Conservation (phyloP, 306 rosid species). For the Cicer yamashitae region DNA sequence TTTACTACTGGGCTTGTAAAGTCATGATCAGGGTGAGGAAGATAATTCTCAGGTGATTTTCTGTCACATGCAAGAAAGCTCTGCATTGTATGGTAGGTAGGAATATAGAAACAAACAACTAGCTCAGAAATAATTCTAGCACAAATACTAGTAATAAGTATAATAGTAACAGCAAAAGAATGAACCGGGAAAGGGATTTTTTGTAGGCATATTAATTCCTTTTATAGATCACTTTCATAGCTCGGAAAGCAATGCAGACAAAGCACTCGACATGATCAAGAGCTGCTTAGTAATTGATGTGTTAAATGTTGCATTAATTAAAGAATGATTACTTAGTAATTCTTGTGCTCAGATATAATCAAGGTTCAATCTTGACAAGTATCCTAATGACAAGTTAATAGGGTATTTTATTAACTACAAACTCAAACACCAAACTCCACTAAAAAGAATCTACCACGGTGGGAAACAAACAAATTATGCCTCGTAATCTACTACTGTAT, state of each 20-base stretch:
- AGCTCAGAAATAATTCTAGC: not conserved
- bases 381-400: not conserved
- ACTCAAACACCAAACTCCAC: not conserved
- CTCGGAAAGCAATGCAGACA: not conserved
- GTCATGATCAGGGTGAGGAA: slow-evolving; percentile 13
- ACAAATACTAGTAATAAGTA: not conserved
- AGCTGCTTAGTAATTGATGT: slow-evolving; percentile 20
- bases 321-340: not conserved
- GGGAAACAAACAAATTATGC: not conserved
- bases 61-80: slow-evolving; percentile 9
- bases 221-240: not conserved
- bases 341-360: slow-evolving; percentile 4
- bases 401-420: not conserved
- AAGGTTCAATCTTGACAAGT: slow-evolving; percentile 14
- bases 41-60: slow-evolving; percentile 27
- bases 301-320: not conserved
- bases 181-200: slow-evolving; percentile 26
- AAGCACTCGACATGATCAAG: slow-evolving; percentile 25
- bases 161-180: not conserved
- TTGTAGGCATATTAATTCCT: not conserved
- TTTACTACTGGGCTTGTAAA: slow-evolving; percentile 36
- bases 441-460: not conserved
- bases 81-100: not conserved
- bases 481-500: not conserved
- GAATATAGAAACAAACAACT: slow-evolving; percentile 10